Evolutionary conservation across 139 green algal species (phyloP), one percentile per base, ranked within the genome.

Genomic region (Diplosphaera chodatii): DNA sequence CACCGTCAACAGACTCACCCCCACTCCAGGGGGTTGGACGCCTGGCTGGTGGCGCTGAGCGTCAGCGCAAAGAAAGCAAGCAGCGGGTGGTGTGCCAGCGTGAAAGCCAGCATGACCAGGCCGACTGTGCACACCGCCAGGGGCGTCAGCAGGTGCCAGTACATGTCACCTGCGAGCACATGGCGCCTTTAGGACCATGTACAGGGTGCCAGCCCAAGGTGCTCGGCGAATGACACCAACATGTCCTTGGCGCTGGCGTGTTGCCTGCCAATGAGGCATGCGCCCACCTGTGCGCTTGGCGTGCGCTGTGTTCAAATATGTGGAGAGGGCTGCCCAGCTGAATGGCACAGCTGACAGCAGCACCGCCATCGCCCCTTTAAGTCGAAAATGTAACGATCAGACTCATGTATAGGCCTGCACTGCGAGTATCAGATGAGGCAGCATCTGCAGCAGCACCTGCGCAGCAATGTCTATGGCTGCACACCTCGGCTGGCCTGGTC

Each of bases 81-180:
- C 1, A 34, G 55, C n/a, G 33, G 30, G 25, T 63, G 32, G 22
- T 33, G 23, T 1, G n/a, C 66, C 4, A 71, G 34, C n/a, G 66
- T 33, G 34, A 71, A 33, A 0, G 66, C 34, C 37, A 71, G 66
- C 34, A 71, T 32, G 6, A 27, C 25, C 27, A 71, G 34, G 27
- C 32, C 66, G 6, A 71, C n/a, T 2, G 66, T 31, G 34, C 66
- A 40, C 21, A 71, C 37, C 6, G 37, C 34, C 34, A 63, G 37
- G 3, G 66, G 66, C 25, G 29, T 32, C 25, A 71, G n/a, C 21
- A 71, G 25, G 34, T 71, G 66, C 30, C 27, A 71, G 25, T 71
- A 71, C 66, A 71, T 71, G 29, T 71, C 37, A 13, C 66, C 66
- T 71, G 66, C 1, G 55, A n/a, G n/a, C n/a, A n/a, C n/a, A n/a